Evolutionary conservation across 352 stramenopile genomes (phyloP).

Genomic region (Pseudoperonospora humuli): DNA sequence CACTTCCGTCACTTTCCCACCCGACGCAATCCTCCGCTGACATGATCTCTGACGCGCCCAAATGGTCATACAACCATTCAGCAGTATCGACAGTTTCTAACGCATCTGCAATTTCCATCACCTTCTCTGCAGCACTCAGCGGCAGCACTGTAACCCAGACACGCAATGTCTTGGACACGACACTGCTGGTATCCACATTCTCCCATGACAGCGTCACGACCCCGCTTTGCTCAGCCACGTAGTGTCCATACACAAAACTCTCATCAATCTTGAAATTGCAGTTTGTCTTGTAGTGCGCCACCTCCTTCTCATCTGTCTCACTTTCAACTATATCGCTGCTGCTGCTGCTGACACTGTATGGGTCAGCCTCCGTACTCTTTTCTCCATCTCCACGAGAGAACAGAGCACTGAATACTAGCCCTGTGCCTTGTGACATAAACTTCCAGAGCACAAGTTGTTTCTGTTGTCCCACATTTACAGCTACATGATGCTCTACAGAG

Average conservation of each 20-base stretch:
- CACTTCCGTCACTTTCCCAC: conserved; percentile 14
- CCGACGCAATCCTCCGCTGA: conserved; percentile 11
- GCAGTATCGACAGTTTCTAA: conserved; percentile 8
- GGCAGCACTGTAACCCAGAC: conserved; percentile 26
- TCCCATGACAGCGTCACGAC: conserved; percentile 34
- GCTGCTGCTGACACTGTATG: conserved; percentile 17
- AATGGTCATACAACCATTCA: conserved; percentile 14
- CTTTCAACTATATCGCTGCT: neutral
- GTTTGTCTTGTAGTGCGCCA: conserved; percentile 24
- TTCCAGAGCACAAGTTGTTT: conserved; percentile 34
- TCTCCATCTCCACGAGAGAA: conserved; percentile 5
- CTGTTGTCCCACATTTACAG: conserved; percentile 4
- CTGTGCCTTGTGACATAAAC: conserved; percentile 26
- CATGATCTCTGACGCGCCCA: conserved; percentile 15
- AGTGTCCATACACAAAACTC: conserved; percentile 25
- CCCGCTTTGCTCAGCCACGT: conserved; percentile 13
- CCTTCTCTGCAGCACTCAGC: neutral
- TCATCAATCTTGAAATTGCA: conserved; percentile 13
- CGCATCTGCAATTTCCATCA: conserved; percentile 8
- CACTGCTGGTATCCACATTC: conserved; percentile 33
- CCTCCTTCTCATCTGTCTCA: conserved; percentile 7
- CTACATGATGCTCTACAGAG: conserved; percentile 16
- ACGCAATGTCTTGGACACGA: conserved; percentile 34
- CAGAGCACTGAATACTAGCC: conserved; percentile 25
- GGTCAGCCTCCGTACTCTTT: conserved; percentile 5